A percentile compares a stretch with the other conserved stretches of the same genome.
These are phyloP conservation scores for Alternaria sp. DNA, from an alignment of 2,329 filamentous ascomycete species.

Conservation along the genomic window DNA sequence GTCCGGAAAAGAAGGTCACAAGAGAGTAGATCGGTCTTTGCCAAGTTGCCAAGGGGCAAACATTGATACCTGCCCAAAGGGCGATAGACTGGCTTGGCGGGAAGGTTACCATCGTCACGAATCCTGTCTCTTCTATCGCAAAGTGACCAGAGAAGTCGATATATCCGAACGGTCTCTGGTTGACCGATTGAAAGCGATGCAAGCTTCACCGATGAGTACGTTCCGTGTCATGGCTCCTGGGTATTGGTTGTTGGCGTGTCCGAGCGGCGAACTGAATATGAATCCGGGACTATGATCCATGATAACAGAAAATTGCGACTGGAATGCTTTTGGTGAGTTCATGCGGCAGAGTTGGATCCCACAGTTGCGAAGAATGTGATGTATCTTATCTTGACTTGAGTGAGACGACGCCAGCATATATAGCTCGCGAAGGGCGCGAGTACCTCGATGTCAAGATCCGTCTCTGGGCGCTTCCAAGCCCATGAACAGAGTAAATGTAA, in stretches of 20 bases:
- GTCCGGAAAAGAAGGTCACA: constrained; percentile 43
- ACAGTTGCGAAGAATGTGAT: background rate
- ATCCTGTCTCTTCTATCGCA: background rate
- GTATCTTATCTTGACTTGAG: background rate
- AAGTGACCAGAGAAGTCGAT: background rate
- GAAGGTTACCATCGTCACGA: constrained; percentile 8
- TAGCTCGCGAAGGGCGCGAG: background rate
- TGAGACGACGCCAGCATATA: background rate
- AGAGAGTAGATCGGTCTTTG: constrained; percentile 28
- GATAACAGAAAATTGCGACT: background rate
- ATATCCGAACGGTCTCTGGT: background rate
- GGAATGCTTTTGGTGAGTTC: background rate
- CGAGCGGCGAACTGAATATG: background rate
- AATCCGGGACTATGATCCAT: background rate
- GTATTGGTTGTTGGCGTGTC: background rate
- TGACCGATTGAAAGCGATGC: background rate
- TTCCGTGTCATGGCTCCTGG: background rate
- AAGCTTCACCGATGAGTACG: background rate
- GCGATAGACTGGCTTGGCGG: constrained; percentile 29
- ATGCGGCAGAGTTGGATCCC: background rate
- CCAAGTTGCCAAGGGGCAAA: constrained; percentile 32
- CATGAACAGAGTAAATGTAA: background rate
- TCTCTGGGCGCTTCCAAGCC: background rate
- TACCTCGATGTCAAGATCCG: constrained; percentile 7
- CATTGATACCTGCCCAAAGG: constrained; percentile 39